These are phyloP conservation scores for Yamadazyma songkhlaensis DNA, from an alignment of 1,139 yeast species.

Conservation along the genomic window DNA sequence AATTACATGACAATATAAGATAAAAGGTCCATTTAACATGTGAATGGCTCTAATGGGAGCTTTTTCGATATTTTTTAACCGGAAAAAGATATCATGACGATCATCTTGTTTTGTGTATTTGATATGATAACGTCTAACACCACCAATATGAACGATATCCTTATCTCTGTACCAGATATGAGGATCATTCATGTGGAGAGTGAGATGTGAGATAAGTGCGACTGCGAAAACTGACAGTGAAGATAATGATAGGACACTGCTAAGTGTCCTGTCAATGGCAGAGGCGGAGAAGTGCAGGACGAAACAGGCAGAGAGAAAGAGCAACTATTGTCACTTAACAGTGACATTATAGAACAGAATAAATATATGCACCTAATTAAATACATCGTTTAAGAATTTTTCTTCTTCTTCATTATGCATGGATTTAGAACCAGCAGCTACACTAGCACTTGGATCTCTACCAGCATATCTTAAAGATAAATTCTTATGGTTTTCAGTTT, in stretches of 20 bases:
- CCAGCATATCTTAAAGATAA: conserved; percentile 81
- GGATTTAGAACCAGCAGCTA: conserved; percentile 95
- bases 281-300: too few relatives aligned
- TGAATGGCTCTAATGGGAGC: conserved; percentile 54
- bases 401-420: conserved; percentile 89
- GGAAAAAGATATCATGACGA: conserved; percentile 26
- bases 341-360: not conserved
- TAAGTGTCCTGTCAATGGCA: too few relatives aligned
- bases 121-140: conserved; percentile 34
- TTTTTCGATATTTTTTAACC: conserved; percentile 51
- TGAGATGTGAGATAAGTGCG: not conserved
- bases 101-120: conserved; percentile 23
- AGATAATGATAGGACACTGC: too few relatives aligned
- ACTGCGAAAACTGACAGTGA: too few relatives aligned
- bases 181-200: conserved; percentile 12
- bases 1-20: conserved; percentile 56
- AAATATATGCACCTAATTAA: conserved; percentile 25
- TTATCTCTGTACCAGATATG: conserved; percentile 42
- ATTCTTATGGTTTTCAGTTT: conserved; percentile 66
- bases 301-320: too few relatives aligned
- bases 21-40: conserved; percentile 56
- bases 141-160: conserved; percentile 35
- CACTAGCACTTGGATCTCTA: conserved; percentile 96
- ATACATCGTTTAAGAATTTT: conserved; percentile 77
- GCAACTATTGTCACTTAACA: too few relatives aligned